Percentiles rank a stretch among this genome's conserved stretches.
phyloP scores from a whole-genome alignment of 2,329 filamentous ascomycete species.

The Pyricularia sp. region DNA sequence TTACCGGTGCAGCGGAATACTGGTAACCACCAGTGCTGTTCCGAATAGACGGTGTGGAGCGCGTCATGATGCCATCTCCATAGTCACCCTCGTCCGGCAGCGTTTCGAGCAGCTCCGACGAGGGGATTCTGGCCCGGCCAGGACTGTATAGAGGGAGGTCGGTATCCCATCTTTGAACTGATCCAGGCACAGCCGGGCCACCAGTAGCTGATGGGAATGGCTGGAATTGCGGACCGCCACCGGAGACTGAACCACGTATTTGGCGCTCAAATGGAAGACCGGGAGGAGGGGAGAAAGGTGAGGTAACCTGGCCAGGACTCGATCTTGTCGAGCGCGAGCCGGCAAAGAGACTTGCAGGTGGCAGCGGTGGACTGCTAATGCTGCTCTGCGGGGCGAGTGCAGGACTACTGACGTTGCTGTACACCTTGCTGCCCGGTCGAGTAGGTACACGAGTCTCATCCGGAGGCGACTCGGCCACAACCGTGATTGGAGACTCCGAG shows the following conservation, averaged over 20 bases:
- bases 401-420: not conserved
- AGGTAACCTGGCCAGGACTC: constrained; percentile 14
- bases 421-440: not conserved
- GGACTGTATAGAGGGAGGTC: constrained; percentile 10
- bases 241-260: not conserved
- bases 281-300: constrained; percentile 16
- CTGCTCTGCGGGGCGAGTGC: not conserved
- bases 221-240: constrained; percentile 3
- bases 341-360: not conserved
- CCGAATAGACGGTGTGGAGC: constrained; percentile 3
- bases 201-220: constrained; percentile 2
- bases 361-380: not conserved
- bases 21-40: not conserved
- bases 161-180: constrained; percentile 16
- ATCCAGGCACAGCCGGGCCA: not conserved
- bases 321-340: constrained; percentile 19
- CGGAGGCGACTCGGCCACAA: not conserved
- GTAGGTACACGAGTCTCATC: not conserved
- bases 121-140: constrained; percentile 10
- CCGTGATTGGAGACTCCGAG: not conserved
- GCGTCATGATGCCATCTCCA: not conserved
- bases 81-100: constrained; percentile 4
- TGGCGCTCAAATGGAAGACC: constrained; percentile 5
- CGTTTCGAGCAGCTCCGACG: constrained; percentile 8
- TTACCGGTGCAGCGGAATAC: not conserved